A percentile compares a stretch with the other conserved stretches of the same genome.
Evolutionary conservation across 1,284 basidiomycete genomes (phyloP).

Genomic region (Xerocomus amazonicus): DNA sequence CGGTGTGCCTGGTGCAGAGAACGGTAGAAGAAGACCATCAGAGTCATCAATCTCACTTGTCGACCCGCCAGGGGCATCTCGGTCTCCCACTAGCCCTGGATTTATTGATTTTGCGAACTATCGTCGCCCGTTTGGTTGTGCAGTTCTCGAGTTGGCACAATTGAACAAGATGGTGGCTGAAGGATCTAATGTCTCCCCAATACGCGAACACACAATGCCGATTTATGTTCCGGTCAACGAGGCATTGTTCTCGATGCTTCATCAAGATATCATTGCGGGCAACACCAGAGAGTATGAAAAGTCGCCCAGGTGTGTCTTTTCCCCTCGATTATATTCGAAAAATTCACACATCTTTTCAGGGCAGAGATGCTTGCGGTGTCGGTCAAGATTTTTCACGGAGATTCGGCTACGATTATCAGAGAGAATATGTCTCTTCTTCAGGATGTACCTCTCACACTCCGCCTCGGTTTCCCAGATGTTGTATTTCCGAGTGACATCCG

Average conservation of each 20-base stretch:
- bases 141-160: constrained; percentile 83
- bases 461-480: constrained; percentile 96
- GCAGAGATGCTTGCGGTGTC: constrained; percentile 87
- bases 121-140: constrained; percentile 91
- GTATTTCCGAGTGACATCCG: constrained; percentile 91
- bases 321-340: not conserved
- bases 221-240: constrained; percentile 87
- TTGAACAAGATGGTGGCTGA: constrained; percentile 67
- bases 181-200: constrained; percentile 54
- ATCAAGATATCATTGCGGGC: constrained; percentile 89
- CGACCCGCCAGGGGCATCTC: constrained; percentile 30
- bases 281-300: constrained; percentile 83
- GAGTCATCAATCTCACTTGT: constrained; percentile 42
- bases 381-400: constrained; percentile 87
- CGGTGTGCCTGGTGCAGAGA: constrained; percentile 42
- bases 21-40: constrained; percentile 45
- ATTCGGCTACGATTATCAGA: constrained; percentile 68
- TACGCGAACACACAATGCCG: constrained; percentile 81
- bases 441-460: constrained; percentile 77
- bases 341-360: constrained; percentile 37
- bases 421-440: constrained; percentile 88
- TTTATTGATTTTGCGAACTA: constrained; percentile 47
- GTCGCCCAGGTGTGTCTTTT: constrained; percentile 58
- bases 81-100: constrained; percentile 21
- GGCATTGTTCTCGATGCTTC: constrained; percentile 85